A percentile compares a stretch with the other conserved stretches of the same genome.
These are phyloP conservation scores for Lagenaria siceraria DNA, from an alignment of 306 rosid genomes.

Conservation along the genomic window DNA sequence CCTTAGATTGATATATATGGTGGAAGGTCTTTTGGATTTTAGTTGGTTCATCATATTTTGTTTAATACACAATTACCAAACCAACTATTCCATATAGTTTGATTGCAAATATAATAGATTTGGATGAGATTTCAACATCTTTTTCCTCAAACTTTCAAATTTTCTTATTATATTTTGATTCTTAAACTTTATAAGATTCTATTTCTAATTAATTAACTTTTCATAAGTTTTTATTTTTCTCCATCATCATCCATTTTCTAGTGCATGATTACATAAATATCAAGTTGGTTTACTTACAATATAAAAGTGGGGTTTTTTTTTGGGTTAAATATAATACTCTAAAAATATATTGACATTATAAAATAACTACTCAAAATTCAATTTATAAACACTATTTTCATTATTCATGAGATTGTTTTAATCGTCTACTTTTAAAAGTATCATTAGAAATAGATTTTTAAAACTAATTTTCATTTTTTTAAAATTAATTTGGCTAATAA, in stretches of 20 bases:
- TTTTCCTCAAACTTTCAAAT: neutral
- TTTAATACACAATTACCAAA: neutral
- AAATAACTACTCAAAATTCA: no score
- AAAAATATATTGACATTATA: no score
- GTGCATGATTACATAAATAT: neutral
- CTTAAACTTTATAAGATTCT: neutral
- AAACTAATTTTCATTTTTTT: no score
- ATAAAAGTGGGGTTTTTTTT: no score
- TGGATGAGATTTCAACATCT: neutral
- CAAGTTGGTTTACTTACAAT: neutral
- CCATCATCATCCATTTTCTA: neutral
- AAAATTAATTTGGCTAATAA: no score
- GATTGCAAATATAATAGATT: neutral
- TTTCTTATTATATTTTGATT: neutral
- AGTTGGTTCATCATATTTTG: neutral
- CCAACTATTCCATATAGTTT: neutral
- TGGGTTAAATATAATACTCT: no score
- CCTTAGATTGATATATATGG: neutral
- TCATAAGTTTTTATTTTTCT: neutral
- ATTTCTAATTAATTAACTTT: neutral
- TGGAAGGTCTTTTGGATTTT: neutral
- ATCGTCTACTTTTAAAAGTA: no score
- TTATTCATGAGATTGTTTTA: no score
- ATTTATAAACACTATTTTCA: no score
- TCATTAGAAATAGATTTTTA: no score